These are phyloP conservation scores for Botrytis cinerea DNA, from an alignment of 2,329 filamentous ascomycete species.

Conservation along the genomic window DNA sequence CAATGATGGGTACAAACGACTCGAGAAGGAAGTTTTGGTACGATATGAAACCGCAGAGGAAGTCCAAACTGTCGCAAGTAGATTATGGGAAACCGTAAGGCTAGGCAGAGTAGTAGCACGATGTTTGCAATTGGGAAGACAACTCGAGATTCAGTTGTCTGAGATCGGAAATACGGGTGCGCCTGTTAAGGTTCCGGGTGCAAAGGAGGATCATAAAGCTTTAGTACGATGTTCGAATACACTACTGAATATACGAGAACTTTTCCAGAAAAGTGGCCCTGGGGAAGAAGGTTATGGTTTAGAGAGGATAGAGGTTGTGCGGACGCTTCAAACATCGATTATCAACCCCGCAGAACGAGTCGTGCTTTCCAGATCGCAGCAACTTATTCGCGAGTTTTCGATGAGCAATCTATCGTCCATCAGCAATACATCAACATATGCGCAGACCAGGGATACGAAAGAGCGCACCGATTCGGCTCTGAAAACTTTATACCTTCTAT, in stretches of 20 bases:
- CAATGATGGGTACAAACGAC: conserved; percentile 79
- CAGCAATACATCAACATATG: conserved; percentile 56
- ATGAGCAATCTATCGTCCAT: conserved; percentile 58
- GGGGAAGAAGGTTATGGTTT: conserved; percentile 77
- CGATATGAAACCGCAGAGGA: conserved; percentile 86
- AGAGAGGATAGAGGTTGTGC: conserved; percentile 71
- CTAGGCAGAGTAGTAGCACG: conserved; percentile 75
- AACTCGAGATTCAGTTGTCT: conserved; percentile 81
- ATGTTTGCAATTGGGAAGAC: conserved; percentile 77
- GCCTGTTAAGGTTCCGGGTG: conserved; percentile 41
- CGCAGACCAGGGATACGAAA: conserved; percentile 72
- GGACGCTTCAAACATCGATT: conserved; percentile 68
- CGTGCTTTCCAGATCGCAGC: conserved; percentile 72
- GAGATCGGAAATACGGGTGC: conserved; percentile 55
- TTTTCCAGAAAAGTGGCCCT: conserved; percentile 65
- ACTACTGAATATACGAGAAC: conserved; percentile 71
- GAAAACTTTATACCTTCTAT: conserved; percentile 77
- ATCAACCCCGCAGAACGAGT: conserved; percentile 71
- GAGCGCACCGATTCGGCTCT: conserved; percentile 73
- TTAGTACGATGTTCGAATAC: conserved; percentile 83
- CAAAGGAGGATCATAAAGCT: conserved; percentile 68
- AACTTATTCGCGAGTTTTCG: conserved; percentile 81
- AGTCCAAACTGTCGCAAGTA: conserved; percentile 73
- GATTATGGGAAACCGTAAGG: conserved; percentile 77
- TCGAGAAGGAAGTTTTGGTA: conserved; percentile 83